These are phyloP conservation scores for Coemansia sp. DNA, from an alignment of 192 early-diverging fungal species.

Conservation along the genomic window DNA sequence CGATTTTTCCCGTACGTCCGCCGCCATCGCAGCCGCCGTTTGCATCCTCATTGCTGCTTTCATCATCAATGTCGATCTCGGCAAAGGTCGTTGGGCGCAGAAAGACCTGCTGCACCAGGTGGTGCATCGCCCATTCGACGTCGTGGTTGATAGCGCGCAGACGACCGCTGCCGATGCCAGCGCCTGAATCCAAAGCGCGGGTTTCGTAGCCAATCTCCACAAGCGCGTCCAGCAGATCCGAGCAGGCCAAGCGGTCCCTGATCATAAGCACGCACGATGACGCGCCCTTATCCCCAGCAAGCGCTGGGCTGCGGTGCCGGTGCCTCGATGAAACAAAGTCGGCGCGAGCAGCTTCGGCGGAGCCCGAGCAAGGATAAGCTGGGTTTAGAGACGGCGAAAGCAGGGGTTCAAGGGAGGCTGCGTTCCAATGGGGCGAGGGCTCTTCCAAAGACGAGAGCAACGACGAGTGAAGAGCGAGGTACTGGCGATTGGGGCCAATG, in stretches of 20 bases:
- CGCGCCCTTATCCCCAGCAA: background rate
- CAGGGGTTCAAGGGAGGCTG: slow-evolving; percentile 8
- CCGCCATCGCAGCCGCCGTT: background rate
- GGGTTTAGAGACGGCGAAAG: background rate
- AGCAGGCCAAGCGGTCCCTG: slow-evolving; percentile 52
- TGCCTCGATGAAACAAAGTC: slow-evolving; percentile 4
- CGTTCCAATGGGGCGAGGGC: background rate
- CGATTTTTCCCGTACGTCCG: background rate
- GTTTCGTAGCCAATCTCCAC: slow-evolving; percentile 53
- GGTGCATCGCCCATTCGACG: slow-evolving; percentile 57
- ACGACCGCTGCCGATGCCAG: slow-evolving; percentile 31
- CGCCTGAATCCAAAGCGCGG: slow-evolving; percentile 32
- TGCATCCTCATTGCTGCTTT: background rate
- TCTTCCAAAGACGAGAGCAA: slow-evolving; percentile 13
- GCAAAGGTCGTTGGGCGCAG: slow-evolving; percentile 34
- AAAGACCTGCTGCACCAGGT: slow-evolving; percentile 53
- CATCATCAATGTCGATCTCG: slow-evolving; percentile 14
- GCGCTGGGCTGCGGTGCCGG: background rate
- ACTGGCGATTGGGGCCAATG: slow-evolving; percentile 52
- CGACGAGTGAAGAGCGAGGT: slow-evolving; percentile 43
- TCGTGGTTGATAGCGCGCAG: slow-evolving; percentile 55
- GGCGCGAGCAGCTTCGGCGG: background rate
- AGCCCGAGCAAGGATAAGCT: background rate
- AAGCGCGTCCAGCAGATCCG: slow-evolving; percentile 50
- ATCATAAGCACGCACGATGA: slow-evolving; percentile 51